A percentile compares a stretch with the other conserved stretches of the same genome.
Conservation (phyloP, 1,139 yeast genomes). For the Zygoascus meyerae region DNA sequence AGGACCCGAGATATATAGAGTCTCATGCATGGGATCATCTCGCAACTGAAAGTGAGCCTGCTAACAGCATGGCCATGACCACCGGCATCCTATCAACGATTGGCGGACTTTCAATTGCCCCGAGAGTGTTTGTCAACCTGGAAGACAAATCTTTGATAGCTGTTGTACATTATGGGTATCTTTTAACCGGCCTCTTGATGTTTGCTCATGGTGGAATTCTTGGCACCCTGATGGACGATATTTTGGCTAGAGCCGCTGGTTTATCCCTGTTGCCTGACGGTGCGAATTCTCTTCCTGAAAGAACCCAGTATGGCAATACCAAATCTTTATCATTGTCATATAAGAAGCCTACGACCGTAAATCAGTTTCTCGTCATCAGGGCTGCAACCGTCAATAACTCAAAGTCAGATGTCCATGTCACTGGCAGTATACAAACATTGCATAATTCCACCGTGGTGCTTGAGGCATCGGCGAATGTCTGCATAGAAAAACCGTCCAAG, state of each 20-base stretch:
- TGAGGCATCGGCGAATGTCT: slow-evolving; percentile 22
- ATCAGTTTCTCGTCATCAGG: slow-evolving; percentile 67
- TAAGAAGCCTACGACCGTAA: slow-evolving; percentile 69
- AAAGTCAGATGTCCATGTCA: slow-evolving; percentile 33
- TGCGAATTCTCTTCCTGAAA: slow-evolving; percentile 1
- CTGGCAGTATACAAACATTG: slow-evolving; percentile 39
- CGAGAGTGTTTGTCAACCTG: slow-evolving; percentile 59
- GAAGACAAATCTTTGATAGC: slow-evolving; percentile 52
- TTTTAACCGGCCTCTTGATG: slow-evolving; percentile 80
- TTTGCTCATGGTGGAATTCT: slow-evolving; percentile 86
- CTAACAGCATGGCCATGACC: slow-evolving; percentile 24
- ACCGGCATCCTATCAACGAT: slow-evolving; percentile 47
- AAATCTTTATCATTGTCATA: slow-evolving; percentile 53
- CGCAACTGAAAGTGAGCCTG: slow-evolving; percentile 31
- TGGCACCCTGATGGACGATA: slow-evolving; percentile 76
- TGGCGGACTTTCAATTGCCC: slow-evolving; percentile 74
- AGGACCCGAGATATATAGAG: slow-evolving; percentile 40
- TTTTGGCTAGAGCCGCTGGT: slow-evolving; percentile 55
- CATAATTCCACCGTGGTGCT: slow-evolving; percentile 40
- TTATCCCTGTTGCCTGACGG: slow-evolving; percentile 25
- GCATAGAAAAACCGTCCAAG: slow-evolving; percentile 19
- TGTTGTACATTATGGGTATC: slow-evolving; percentile 72
- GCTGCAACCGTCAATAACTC: slow-evolving; percentile 39
- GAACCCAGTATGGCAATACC: slow-evolving; percentile 30
- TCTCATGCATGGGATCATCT: slow-evolving; percentile 58